phyloP scores from a whole-genome alignment of 768 basidiomycete genomes.

The Phlegmacium glaucopus region DNA sequence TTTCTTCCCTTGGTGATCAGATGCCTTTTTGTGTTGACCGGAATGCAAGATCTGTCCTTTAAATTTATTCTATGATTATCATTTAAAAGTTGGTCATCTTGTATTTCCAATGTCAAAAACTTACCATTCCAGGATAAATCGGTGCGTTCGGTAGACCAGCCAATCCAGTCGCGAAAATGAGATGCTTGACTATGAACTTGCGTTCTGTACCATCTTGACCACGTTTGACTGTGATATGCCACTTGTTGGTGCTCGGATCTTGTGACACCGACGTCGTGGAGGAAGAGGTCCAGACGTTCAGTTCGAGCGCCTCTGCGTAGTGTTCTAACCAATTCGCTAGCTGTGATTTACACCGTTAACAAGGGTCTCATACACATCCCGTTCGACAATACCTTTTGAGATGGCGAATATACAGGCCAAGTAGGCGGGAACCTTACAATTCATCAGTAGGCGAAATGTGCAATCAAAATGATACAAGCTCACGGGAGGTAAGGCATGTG shows the following conservation, averaged over 20 bases:
- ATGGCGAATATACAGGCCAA: constrained; percentile 54
- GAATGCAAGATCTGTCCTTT: constrained; percentile 56
- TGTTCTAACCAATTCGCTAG: constrained; percentile 67
- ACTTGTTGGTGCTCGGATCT: constrained; percentile 34
- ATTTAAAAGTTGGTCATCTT: not conserved
- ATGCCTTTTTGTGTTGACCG: constrained; percentile 41
- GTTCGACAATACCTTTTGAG: constrained; percentile 53
- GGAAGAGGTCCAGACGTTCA: constrained; percentile 62
- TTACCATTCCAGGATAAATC: constrained; percentile 38
- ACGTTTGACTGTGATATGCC: constrained; percentile 41
- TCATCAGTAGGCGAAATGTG: not conserved
- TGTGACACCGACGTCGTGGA: constrained; percentile 35
- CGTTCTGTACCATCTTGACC: constrained; percentile 31
- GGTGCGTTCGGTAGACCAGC: constrained; percentile 44
- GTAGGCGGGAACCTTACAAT: constrained; percentile 47
- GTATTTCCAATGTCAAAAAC: not conserved
- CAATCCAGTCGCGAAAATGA: constrained; percentile 57
- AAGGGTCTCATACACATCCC: not conserved
- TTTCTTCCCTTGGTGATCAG: constrained; percentile 56
- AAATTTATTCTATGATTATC: constrained; percentile 26
- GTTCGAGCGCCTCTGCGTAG: constrained; percentile 55
- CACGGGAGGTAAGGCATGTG: constrained; percentile 56
- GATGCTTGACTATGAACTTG: constrained; percentile 41
- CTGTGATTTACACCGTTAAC: constrained; percentile 20
- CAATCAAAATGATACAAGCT: constrained; percentile 12